Conservation (phyloP, 2,329 filamentous ascomycete genomes). For the Stagonosporopsis cucurbitacearum region DNA sequence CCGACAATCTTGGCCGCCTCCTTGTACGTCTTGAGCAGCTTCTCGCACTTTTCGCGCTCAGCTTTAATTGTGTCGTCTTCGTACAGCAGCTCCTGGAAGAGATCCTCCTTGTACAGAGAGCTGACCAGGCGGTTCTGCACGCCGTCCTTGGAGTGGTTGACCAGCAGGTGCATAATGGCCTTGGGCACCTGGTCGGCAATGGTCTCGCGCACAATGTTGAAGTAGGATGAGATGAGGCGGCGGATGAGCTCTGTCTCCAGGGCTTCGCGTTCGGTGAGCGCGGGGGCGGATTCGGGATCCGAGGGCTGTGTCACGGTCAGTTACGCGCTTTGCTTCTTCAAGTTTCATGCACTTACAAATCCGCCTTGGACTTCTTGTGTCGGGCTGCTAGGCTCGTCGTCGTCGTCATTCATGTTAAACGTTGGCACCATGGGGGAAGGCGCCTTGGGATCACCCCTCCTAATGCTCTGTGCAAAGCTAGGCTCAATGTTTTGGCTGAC, state of each 20-base stretch:
- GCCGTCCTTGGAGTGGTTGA: conserved; percentile 98
- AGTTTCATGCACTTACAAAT: conserved; percentile 60
- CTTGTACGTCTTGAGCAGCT: conserved; percentile 90
- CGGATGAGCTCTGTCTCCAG: conserved; percentile 98
- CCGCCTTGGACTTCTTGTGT: conserved; percentile 56
- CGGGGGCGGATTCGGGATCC: conserved; percentile 70
- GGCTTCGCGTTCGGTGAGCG: conserved; percentile 91
- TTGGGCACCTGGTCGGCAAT: conserved; percentile 98
- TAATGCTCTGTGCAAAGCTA: conserved; percentile 82
- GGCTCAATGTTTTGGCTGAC: conserved; percentile 80
- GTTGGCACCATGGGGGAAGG: conserved; percentile 43
- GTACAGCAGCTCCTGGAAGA: conserved; percentile 93
- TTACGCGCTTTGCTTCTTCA: background rate
- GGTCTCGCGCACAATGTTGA: conserved; percentile 98
- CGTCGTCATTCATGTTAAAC: conserved; percentile 37
- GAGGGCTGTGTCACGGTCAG: conserved; percentile 45
- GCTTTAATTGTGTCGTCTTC: conserved; percentile 98
- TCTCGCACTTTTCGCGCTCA: conserved; percentile 98
- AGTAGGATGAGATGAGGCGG: conserved; percentile 95
- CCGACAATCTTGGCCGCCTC: conserved; percentile 98
- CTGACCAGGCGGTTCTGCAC: conserved; percentile 97
- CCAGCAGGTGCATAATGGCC: conserved; percentile 96
- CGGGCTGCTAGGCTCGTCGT: conserved; percentile 51
- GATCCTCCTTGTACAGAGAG: conserved; percentile 88
- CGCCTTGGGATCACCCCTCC: conserved; percentile 68